A percentile compares a stretch with the other conserved stretches of the same genome.
Evolutionary conservation across 176 grass and related monocot species (phyloP).

Genomic region (Eremochloa ophiuroides): DNA sequence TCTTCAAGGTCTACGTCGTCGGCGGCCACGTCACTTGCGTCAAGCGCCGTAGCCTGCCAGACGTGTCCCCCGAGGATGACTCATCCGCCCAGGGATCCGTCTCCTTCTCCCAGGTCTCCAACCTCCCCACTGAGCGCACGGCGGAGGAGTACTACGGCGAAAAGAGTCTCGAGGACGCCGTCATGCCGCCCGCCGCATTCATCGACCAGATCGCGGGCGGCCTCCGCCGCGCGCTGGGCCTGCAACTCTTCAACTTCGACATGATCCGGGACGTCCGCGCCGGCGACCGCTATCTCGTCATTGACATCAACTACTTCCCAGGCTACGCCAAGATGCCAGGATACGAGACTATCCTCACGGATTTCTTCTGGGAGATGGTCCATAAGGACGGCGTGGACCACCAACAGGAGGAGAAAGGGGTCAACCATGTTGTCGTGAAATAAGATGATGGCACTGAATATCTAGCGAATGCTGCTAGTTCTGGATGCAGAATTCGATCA

Average conservation of each 20-base stretch:
- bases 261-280: constrained; percentile 73
- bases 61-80: constrained; percentile 61
- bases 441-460: constrained; percentile 4
- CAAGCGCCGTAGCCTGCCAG: constrained; percentile 82
- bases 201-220: constrained; percentile 58
- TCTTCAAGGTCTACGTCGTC: constrained; percentile 96
- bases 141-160: constrained; percentile 52
- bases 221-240: constrained; percentile 60
- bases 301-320: constrained; percentile 96
- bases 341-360: constrained; percentile 66
- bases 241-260: constrained; percentile 93
- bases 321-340: constrained; percentile 88
- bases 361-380: constrained; percentile 80
- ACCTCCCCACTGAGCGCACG: constrained; percentile 39
- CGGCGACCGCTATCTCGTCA: constrained; percentile 74
- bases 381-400: constrained; percentile 26
- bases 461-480: constrained; percentile 17
- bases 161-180: constrained; percentile 52
- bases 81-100: constrained; percentile 50
- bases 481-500: constrained; percentile 18
- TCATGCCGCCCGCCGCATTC: constrained; percentile 59
- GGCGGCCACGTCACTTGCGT: constrained; percentile 76
- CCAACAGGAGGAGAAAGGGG: constrained; percentile 14
- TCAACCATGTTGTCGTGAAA: constrained; percentile 19
- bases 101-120: constrained; percentile 90